Base-by-base conservation (phyloP, 2,329 filamentous ascomycete species). In the Fusarium pseudograminearum region DNA sequence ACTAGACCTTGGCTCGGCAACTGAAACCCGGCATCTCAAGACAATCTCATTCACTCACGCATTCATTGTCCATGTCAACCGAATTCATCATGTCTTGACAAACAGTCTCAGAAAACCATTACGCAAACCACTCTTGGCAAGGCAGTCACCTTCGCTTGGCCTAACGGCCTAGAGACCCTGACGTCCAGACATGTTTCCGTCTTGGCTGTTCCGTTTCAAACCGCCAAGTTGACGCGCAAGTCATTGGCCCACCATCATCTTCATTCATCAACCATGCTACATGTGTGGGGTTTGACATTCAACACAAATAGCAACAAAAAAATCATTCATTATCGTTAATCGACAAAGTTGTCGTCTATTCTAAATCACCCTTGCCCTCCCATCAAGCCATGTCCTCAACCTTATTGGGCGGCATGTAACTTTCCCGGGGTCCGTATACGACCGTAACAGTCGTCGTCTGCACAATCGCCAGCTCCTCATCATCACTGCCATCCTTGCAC, bases 401-500 rank as follows among this genome's bases (percentile, higher is more conserved):
- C 48, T n/a, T 48, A 38, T 38, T 45, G 26, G 42, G 46, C 53
- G 42, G 46, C 56, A 20, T 53, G 20, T 20, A 64, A 38, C 16
- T 70, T 64, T 51, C 36, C 38, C 67, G 60, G 3, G 71, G 69
- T 22, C 73, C 73, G 15, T 72, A 73, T 47, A 67, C 67, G 7
- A 75, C 71, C 22, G 67, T 73, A 18, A 75, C 73, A 14, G 73
- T 75, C 28, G 63, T 72, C 20, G 71, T 75, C 50, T 73, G 71
- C 6, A 74, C 60, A 54, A 75, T 75, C 9, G 67, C 71, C 33
- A 48, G 57, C 22, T 75, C 71, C 5, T 62, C 52, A 11, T 72
- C 71, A 15, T 74, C 71, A 11, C 59, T 62, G 6, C 45, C 36
- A 24, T 44, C 54, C 12, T 33, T 53, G 11, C 60, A 40, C 5